Evolutionary conservation across 2,329 filamentous ascomycete genomes (phyloP).

Genomic region (Penicillium sp.): DNA sequence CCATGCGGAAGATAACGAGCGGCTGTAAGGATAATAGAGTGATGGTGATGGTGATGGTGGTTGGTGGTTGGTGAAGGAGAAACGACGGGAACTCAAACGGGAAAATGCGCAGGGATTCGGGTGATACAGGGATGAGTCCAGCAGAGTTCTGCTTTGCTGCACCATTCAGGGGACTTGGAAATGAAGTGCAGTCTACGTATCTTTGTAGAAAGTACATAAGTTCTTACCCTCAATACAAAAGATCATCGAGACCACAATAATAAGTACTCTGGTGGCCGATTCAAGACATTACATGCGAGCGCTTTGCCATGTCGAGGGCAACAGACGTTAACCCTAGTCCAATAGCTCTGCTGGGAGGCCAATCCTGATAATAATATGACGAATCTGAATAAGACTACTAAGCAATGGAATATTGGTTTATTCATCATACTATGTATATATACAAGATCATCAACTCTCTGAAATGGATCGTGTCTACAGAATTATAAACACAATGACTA

Average conservation of each 20-base stretch:
- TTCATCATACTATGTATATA: not conserved
- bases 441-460: not conserved
- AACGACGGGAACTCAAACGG: conserved; percentile 6
- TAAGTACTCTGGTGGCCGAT: not conserved
- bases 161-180: conserved; percentile 7
- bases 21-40: not conserved
- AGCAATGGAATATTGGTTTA: not conserved
- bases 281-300: conserved; percentile 5
- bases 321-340: conserved; percentile 4
- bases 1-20: not conserved
- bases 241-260: not conserved
- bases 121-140: not conserved
- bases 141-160: not conserved
- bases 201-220: not conserved
- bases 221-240: too few relatives aligned
- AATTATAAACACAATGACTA: not conserved
- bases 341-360: not conserved
- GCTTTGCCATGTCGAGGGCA: not conserved
- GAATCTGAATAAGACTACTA: not conserved
- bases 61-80: not conserved
- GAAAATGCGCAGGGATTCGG: conserved; percentile 7
- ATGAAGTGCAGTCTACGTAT: not conserved
- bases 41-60: not conserved
- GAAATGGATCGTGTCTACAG: not conserved
- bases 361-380: not conserved